Conservation (phyloP, 208 protist species). For the Acanthamoeba triangularis region DNA sequence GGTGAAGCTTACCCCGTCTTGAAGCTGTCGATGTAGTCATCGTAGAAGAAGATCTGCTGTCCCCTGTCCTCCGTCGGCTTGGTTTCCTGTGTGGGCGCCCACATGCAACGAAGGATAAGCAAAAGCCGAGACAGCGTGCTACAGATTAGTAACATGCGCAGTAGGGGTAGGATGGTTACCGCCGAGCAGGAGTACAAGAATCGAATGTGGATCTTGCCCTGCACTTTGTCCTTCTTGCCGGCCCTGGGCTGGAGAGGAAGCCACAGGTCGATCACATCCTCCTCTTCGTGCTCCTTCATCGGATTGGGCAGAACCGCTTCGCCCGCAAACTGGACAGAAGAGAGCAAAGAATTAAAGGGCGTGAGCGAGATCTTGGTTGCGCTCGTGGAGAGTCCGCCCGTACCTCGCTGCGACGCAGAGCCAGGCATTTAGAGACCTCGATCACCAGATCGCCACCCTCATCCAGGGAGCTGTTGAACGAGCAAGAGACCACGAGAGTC, state of each 20-base stretch:
- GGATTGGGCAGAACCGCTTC: constrained; percentile 1
- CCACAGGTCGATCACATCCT: constrained; percentile 58
- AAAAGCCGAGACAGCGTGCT: background rate
- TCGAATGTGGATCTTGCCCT: constrained; percentile 47
- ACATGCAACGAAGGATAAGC: background rate
- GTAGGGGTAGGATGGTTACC: background rate
- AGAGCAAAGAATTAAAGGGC: background rate
- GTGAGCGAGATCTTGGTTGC: too few species aligned
- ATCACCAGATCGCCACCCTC: constrained; percentile 19
- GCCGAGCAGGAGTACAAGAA: constrained; percentile 52
- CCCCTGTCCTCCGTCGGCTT: constrained; percentile 2
- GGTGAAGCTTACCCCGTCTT: background rate
- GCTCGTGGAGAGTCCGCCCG: background rate
- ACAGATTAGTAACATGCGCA: background rate
- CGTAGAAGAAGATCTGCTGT: constrained; percentile 64
- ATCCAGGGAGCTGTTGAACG: constrained; percentile 7
- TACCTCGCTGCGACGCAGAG: constrained; percentile 1
- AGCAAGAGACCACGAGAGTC: background rate
- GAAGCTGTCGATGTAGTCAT: constrained; percentile 61
- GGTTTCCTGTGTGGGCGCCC: background rate
- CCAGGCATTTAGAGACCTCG: constrained; percentile 18
- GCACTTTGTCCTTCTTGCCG: constrained; percentile 52
- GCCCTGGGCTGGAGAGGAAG: background rate
- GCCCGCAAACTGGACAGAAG: constrained; percentile 1
- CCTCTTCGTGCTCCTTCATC: constrained; percentile 60